Evolutionary conservation across 1,139 yeast species (phyloP).

Genomic region (Pichia sp.): DNA sequence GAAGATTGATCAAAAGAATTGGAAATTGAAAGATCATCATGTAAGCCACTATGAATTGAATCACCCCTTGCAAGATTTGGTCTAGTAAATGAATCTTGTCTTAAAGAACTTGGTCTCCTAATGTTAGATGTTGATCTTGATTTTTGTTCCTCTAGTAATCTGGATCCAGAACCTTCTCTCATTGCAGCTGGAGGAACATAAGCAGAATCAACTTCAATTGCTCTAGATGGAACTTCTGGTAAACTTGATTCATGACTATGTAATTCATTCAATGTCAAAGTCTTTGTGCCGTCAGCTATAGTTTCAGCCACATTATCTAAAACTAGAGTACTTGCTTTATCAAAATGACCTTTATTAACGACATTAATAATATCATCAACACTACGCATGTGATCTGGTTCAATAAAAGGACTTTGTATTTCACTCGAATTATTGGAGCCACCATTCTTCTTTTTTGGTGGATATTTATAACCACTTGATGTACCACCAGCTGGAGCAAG

Average conservation of each 20-base stretch:
- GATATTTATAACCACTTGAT: constrained; percentile 12
- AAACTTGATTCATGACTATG: constrained; percentile 10
- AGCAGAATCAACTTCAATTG: constrained; percentile 30
- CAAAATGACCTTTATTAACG: constrained; percentile 23
- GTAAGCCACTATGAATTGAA: constrained; percentile 45
- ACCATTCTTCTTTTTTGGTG: constrained; percentile 9
- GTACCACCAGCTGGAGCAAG: constrained; percentile 30
- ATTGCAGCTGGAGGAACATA: constrained; percentile 35
- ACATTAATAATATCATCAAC: constrained; percentile 26
- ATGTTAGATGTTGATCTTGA: constrained; percentile 16
- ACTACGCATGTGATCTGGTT: constrained; percentile 23
- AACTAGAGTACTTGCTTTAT: constrained; percentile 17
- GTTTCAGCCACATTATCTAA: constrained; percentile 21
- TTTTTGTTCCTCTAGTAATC: constrained; percentile 32
- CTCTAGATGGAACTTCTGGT: constrained; percentile 28
- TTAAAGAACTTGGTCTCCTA: constrained; percentile 24
- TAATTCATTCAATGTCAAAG: constrained; percentile 6
- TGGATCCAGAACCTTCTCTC: constrained; percentile 39
- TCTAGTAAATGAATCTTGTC: constrained; percentile 30
- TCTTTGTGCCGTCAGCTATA: constrained; percentile 14
- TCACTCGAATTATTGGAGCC: background rate
- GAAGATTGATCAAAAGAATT: constrained; percentile 10
- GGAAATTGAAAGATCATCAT: constrained; percentile 21
- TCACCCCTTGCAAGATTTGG: constrained; percentile 67
- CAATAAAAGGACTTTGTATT: constrained; percentile 15